phyloP scores from a whole-genome alignment of 306 rosid genomes.

The Sesbania bispinosa region DNA sequence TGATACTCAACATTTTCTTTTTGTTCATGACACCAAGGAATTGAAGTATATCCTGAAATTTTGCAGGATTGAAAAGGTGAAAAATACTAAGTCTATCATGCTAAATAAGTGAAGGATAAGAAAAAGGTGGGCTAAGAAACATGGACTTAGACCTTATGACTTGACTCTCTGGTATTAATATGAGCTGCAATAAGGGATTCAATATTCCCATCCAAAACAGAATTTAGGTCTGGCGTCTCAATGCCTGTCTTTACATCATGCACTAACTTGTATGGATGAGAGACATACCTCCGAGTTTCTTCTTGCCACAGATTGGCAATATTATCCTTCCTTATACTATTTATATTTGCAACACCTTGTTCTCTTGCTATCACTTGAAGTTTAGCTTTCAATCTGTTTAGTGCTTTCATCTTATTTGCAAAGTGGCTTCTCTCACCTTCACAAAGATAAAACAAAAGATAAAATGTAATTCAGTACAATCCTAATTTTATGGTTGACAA shows the following conservation, averaged over 20 bases:
- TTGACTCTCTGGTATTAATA: conserved; percentile 46
- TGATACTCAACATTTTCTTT: background rate
- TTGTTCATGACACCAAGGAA: background rate
- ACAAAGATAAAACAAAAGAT: background rate
- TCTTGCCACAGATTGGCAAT: conserved; percentile 44
- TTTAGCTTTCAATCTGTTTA: conserved; percentile 71
- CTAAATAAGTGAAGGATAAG: background rate
- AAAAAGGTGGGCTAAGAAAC: background rate
- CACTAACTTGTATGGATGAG: conserved; percentile 54
- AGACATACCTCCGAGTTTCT: conserved; percentile 52
- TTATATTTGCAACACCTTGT: conserved; percentile 51
- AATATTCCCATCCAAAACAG: conserved; percentile 74
- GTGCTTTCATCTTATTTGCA: conserved; percentile 75
- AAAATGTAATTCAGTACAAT: background rate
- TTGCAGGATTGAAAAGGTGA: background rate
- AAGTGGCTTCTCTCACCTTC: conserved; percentile 77
- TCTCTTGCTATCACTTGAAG: conserved; percentile 61
- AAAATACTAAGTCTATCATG: background rate
- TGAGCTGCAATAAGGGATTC: conserved; percentile 71
- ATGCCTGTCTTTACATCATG: conserved; percentile 70
- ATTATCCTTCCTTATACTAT: conserved; percentile 44
- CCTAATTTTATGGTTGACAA: background rate
- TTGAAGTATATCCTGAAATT: conserved; percentile 8
- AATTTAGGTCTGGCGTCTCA: conserved; percentile 46
- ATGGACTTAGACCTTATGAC: conserved; percentile 1